A percentile compares a stretch with the other conserved stretches of the same genome.
phyloP scores from a whole-genome alignment of 192 early-diverging fungal genomes.

The Backusella liffmaniae region DNA sequence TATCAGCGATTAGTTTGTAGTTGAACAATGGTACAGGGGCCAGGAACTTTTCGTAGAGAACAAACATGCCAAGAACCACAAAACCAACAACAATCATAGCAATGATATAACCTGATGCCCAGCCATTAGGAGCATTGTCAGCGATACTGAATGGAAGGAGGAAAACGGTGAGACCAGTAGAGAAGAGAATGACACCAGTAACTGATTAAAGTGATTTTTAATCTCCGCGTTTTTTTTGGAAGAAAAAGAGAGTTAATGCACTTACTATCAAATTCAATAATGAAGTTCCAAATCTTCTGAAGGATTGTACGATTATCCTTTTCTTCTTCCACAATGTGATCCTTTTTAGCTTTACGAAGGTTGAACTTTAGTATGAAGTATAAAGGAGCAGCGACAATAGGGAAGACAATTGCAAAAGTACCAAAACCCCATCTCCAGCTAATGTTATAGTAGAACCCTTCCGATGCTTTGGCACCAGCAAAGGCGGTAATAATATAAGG shows the following conservation, averaged over 20 bases:
- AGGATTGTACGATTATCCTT: not conserved
- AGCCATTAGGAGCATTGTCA: not conserved
- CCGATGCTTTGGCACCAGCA: not conserved
- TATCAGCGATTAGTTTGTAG: not conserved
- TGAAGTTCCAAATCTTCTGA: not conserved
- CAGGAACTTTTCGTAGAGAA: not conserved
- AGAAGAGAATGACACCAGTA: not conserved
- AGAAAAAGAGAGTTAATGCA: not conserved
- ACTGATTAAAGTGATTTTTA: not conserved
- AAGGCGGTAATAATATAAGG: not conserved
- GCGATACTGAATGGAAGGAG: not conserved
- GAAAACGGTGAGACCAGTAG: not conserved
- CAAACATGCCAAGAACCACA: not conserved
- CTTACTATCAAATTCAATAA: not conserved
- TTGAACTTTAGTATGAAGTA: not conserved
- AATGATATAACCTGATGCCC: not conserved
- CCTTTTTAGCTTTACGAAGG: not conserved
- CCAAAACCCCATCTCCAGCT: conserved; percentile 2
- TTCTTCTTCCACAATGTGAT: not conserved
- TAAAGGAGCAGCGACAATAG: conserved; percentile 1
- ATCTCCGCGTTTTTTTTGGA: not conserved
- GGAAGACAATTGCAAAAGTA: conserved; percentile 2
- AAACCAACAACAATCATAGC: conserved; percentile 1
- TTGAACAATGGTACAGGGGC: not conserved
- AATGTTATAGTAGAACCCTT: not conserved